Evolutionary conservation across 352 stramenopile species (phyloP), one percentile per base, ranked within the genome.

Genomic region (Phytophthora melonis): DNA sequence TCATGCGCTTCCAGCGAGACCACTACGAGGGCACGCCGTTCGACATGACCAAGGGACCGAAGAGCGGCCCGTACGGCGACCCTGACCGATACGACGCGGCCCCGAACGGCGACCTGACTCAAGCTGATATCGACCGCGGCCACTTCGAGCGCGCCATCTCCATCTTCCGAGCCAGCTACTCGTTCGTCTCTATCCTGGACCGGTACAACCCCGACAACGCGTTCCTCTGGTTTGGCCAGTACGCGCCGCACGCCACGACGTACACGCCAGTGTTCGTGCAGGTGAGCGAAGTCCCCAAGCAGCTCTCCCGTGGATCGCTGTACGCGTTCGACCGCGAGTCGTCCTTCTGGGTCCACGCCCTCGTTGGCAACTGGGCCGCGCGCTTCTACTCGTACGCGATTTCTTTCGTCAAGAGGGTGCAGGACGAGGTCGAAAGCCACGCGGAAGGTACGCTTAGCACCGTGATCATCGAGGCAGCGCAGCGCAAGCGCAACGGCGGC

Each of bases 11-110:
- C 59, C 91, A 98, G 68, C 86, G 95, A 3, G 92, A 98, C 74
- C 95, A 98, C 76, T 98, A 98, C 67, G 90, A 98, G 77, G 93
- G 93, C 36, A 98, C 95, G 10, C 47, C 78, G 30, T 99, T 96
- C 72, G 90, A 98, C 63, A 94, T 98, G 82, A 97, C 87, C 0
- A 80, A 84, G 60, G 90, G 92, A 0, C 77, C 84, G 1, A 78
- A 85, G 32, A 87, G 79, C 30, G 97, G 97, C 10, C 93, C 97
- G 16, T 99, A 93, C 76, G 93, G 95, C 9, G 82, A 97, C 60
- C 94, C 94, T 6, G 93, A 99, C 72, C 87, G 94, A 23, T 98
- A 96, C 79, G 90, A 96, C 41, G 39, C 70, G 25, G 79, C 76
- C 1, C 50, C 81, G 23, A 84, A 78, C 25, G 83, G 68, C 8